Evolutionary conservation across 2,329 filamentous ascomycete species (phyloP).

Genomic region (Aspergillus nomiae): DNA sequence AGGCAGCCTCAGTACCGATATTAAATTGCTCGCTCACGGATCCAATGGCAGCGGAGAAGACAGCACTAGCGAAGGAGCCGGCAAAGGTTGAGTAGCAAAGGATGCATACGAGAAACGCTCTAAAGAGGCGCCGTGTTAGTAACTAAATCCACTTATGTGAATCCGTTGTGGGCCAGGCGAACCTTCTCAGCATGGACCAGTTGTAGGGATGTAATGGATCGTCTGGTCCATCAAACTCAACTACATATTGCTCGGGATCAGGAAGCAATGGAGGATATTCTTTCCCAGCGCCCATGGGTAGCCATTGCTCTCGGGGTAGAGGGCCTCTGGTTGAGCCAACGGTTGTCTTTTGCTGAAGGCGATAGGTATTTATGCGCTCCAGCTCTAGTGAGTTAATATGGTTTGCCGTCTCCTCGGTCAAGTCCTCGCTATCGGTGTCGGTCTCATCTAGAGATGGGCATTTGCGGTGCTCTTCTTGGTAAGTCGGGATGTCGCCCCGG

Average conservation of each 20-base stretch:
- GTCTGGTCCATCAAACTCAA: conserved; percentile 56
- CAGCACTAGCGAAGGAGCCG: conserved; percentile 57
- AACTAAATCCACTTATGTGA: background rate
- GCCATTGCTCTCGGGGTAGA: conserved; percentile 22
- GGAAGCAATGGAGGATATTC: conserved; percentile 53
- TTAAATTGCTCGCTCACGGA: conserved; percentile 54
- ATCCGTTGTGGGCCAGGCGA: background rate
- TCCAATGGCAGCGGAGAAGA: conserved; percentile 68
- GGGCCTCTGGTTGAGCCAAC: conserved; percentile 24
- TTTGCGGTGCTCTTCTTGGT: conserved; percentile 3
- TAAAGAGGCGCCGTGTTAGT: conserved; percentile 1
- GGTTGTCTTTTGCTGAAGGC: conserved; percentile 23
- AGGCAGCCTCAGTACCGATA: conserved; percentile 47
- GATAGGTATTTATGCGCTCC: conserved; percentile 25
- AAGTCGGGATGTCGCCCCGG: background rate
- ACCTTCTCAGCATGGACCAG: conserved; percentile 52
- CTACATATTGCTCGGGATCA: conserved; percentile 55
- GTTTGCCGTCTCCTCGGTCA: conserved; percentile 15
- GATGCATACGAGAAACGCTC: conserved; percentile 24
- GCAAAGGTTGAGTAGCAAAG: conserved; percentile 52
- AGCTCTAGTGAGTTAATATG: conserved; percentile 22
- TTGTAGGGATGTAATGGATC: conserved; percentile 57
- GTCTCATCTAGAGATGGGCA: conserved; percentile 8
- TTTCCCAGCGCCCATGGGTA: conserved; percentile 43
- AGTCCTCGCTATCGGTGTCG: conserved; percentile 9